A percentile compares a stretch with the other conserved stretches of the same genome.
Conservation (phyloP, 257 asterid genomes). For the Solanum dulcamara region DNA sequence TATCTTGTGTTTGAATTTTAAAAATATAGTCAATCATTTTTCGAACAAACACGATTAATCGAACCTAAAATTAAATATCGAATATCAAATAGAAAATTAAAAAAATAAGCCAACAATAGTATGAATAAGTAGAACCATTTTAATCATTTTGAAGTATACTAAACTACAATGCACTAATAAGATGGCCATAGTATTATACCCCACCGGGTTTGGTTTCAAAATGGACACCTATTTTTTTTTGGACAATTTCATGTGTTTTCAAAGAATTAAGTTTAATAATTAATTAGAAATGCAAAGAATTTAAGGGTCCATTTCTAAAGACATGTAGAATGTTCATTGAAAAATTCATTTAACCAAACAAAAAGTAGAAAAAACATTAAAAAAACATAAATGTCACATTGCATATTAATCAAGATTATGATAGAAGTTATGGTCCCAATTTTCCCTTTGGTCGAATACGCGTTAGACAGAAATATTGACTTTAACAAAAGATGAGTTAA, state of each 20-base stretch:
- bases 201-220: background rate
- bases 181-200: background rate
- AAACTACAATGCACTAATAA: background rate
- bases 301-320: background rate
- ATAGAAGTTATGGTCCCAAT: background rate
- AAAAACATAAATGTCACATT: background rate
- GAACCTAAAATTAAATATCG: background rate
- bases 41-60: too few relatives aligned
- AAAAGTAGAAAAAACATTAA: background rate
- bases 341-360: background rate
- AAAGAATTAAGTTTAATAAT: background rate
- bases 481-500: background rate
- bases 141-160: background rate
- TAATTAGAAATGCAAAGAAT: background rate
- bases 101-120: background rate
- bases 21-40: fast-evolving
- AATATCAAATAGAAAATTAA: fast-evolving
- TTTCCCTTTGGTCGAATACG: background rate
- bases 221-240: background rate
- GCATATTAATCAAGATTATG: background rate
- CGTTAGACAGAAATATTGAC: background rate
- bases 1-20: fast-evolving
- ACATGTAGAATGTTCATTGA: background rate
- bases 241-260: background rate
- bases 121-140: background rate